phyloP scores from a whole-genome alignment of 164 flowering plant species.

The Paratinospora sagittata region DNA sequence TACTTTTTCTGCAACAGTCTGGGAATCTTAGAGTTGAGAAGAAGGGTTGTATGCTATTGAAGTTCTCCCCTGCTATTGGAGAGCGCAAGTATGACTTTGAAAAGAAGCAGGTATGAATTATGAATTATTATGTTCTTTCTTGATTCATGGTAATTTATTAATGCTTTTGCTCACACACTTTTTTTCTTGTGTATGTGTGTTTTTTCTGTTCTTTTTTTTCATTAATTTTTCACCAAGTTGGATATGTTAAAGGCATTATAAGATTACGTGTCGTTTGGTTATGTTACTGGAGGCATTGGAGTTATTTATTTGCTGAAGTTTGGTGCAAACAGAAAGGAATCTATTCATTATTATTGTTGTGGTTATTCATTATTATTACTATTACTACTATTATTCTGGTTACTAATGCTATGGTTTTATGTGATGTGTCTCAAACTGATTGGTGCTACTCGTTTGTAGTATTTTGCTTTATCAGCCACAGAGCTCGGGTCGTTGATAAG shows the following conservation, averaged over 20 bases:
- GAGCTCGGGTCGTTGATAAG: slow-evolving; percentile 80
- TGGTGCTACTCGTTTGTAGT: slow-evolving; percentile 33
- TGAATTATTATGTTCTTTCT: background rate
- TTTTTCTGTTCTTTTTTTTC: background rate
- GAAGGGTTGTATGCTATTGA: slow-evolving; percentile 55
- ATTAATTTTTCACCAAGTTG: background rate
- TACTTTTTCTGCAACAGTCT: slow-evolving; percentile 30
- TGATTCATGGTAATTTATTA: background rate
- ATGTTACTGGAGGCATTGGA: no score
- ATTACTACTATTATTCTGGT: no score
- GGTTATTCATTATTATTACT: no score
- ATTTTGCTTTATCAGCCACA: slow-evolving; percentile 71
- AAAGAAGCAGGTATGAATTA: slow-evolving; percentile 55
- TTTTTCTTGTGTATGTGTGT: no score
- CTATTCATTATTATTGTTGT: no score
- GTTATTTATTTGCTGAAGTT: background rate
- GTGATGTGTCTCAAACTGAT: slow-evolving; percentile 13
- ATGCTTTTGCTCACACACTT: background rate
- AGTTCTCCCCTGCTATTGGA: slow-evolving; percentile 60
- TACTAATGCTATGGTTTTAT: background rate
- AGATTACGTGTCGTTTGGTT: no score
- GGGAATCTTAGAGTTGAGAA: slow-evolving; percentile 46
- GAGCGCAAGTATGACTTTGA: slow-evolving; percentile 83
- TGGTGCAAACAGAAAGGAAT: background rate
- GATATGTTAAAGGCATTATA: no score